A percentile compares a stretch with the other conserved stretches of the same genome.
phyloP scores from a whole-genome alignment of 139 green algal species.

The Eudorina sp. region DNA sequence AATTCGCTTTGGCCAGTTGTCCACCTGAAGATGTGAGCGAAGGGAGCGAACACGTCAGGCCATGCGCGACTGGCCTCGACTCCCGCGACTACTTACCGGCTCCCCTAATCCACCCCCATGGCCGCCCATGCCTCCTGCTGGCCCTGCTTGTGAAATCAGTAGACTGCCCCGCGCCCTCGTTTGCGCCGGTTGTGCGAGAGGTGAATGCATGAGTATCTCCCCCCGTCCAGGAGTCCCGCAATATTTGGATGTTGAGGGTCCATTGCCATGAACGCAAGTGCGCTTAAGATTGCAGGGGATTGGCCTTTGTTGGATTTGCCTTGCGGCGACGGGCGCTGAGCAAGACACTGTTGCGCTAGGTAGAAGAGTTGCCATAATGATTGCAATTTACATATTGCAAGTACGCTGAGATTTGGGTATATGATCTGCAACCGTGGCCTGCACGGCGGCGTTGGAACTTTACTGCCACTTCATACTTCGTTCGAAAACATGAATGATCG shows the following conservation, averaged over 20 bases:
- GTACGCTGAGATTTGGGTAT: no score
- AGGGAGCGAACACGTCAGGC: background rate
- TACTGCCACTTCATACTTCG: no score
- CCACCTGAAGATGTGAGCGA: constrained; percentile 55
- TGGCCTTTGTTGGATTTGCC: background rate
- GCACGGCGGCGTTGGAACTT: no score
- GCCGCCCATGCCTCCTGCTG: constrained; percentile 55
- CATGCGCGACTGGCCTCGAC: background rate
- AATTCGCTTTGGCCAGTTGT: constrained; percentile 63
- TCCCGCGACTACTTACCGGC: constrained; percentile 44
- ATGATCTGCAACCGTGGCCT: no score
- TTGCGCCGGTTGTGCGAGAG: background rate
- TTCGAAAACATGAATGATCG: no score
- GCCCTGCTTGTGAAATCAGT: constrained; percentile 36
- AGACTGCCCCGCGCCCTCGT: background rate
- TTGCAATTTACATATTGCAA: no score
- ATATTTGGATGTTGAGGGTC: constrained; percentile 41
- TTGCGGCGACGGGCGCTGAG: background rate
- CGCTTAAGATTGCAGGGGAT: background rate
- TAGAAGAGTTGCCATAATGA: background rate
- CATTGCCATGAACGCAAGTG: background rate
- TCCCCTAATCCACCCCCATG: constrained; percentile 54
- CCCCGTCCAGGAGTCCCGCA: background rate
- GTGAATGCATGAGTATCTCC: no score
- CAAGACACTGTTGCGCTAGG: background rate